A percentile compares a stretch with the other conserved stretches of the same genome.
phyloP scores from a whole-genome alignment of 805 yeast genomes.

The Metschnikowia koreensis region DNA sequence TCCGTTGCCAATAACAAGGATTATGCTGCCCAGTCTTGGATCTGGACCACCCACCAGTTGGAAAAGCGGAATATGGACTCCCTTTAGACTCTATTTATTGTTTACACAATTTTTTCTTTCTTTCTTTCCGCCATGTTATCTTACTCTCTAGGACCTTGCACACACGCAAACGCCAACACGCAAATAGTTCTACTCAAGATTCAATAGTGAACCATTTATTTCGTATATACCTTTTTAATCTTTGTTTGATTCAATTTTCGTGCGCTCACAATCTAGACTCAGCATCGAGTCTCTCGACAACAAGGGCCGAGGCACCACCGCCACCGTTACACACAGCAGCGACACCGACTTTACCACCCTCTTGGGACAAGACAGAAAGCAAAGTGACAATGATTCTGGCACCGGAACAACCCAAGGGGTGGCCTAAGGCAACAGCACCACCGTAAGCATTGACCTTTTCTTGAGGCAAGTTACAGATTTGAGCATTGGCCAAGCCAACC shows the following conservation, averaged over 20 bases:
- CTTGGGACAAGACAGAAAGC: conserved; percentile 76
- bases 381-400: conserved; percentile 90
- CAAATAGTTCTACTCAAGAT: not conserved
- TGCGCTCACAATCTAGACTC: conserved; percentile 34
- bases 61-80: conserved; percentile 44
- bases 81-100: conserved; percentile 4
- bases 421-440: conserved; percentile 95
- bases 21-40: conserved; percentile 70
- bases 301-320: conserved; percentile 96
- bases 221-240: not conserved
- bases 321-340: conserved; percentile 99
- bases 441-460: conserved; percentile 84
- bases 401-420: conserved; percentile 95
- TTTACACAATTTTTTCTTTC: not conserved
- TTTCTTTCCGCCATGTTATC: too few species aligned
- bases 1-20: conserved; percentile 53
- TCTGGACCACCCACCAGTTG: conserved; percentile 69
- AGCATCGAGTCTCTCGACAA: conserved; percentile 63
- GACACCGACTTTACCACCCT: conserved; percentile 76
- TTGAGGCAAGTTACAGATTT: conserved; percentile 59
- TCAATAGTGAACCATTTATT: not conserved
- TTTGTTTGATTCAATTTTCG: not conserved
- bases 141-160: too few species aligned
- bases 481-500: conserved; percentile 87
- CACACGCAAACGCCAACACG: not conserved